Conservation (phyloP, 306 rosid genomes). For the apple (Malus domestica) region ASM211411v1 NC_041798.1:11021501-11022000, state of each 20-base stretch:
- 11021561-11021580: not conserved
- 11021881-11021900: not conserved
- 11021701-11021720: not conserved
- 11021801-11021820: not conserved
- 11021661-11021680: not conserved
- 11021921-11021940: not conserved
- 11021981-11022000: not conserved
- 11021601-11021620: not conserved
- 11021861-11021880: not conserved
- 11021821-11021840: not conserved
- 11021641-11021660: not conserved
- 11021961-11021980: not conserved
- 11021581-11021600: not conserved
- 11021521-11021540: conserved; percentile 12
- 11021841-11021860: not conserved
- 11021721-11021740: not conserved
- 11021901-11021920: not conserved
- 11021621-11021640: not conserved
- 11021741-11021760: not conserved
- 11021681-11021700: not conserved
- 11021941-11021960: not conserved
- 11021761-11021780: not conserved
- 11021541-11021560: not conserved
- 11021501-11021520: conserved; percentile 43
- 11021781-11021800: not conserved